phyloP scores from a whole-genome alignment of 805 yeast species.

The Metschnikowia reukaufii region DNA sequence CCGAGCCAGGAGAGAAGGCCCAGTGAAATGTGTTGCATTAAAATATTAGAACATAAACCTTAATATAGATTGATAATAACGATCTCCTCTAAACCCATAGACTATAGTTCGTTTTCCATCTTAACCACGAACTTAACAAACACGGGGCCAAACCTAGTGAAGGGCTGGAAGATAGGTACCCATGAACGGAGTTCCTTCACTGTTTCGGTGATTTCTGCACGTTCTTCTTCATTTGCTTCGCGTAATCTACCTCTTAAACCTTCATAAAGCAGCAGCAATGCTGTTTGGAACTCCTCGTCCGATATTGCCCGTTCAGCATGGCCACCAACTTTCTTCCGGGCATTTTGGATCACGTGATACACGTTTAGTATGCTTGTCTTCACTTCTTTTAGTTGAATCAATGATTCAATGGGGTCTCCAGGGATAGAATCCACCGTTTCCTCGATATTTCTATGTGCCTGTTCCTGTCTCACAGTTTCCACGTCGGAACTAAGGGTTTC shows the following conservation, averaged over 20 bases:
- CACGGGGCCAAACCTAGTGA: constrained; percentile 49
- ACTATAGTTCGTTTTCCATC: constrained; percentile 25
- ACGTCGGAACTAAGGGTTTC: constrained; percentile 45
- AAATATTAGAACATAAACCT: not conserved
- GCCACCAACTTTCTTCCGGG: constrained; percentile 14
- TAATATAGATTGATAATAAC: not conserved
- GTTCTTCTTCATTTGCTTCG: constrained; percentile 25
- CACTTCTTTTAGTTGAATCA: constrained; percentile 45
- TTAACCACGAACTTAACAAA: constrained; percentile 51
- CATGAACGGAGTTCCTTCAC: constrained; percentile 49
- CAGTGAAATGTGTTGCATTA: constrained; percentile 3
- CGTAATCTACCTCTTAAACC: constrained; percentile 41
- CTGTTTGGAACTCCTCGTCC: constrained; percentile 23
- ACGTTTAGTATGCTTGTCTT: constrained; percentile 49
- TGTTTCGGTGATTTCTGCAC: constrained; percentile 39
- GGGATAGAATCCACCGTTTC: constrained; percentile 1
- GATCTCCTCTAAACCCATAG: too few species aligned
- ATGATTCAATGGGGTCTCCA: constrained; percentile 26
- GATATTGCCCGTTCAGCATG: constrained; percentile 10
- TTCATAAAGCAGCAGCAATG: constrained; percentile 46
- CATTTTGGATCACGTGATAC: constrained; percentile 41
- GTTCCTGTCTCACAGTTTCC: constrained; percentile 6
- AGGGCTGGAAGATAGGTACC: constrained; percentile 52
- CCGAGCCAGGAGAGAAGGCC: constrained; percentile 2
- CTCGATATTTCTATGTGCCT: not conserved